A percentile compares a stretch with the other conserved stretches of the same genome.
phyloP scores from a whole-genome alignment of 306 rosid genomes.

The Lathyrus oleraceus region DNA sequence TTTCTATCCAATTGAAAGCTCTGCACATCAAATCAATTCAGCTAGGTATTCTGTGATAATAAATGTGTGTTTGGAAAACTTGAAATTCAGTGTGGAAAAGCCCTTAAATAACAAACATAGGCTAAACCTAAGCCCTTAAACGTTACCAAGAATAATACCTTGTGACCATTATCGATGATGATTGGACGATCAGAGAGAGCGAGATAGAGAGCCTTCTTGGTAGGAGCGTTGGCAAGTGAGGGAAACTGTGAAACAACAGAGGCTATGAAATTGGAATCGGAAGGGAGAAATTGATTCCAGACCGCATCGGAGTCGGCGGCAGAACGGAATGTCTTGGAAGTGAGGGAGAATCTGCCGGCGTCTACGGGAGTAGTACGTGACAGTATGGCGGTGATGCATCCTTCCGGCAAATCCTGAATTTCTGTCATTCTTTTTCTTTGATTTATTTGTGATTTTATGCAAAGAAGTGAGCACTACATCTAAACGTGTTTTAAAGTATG shows the following conservation, averaged over 20 bases:
- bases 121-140: no score
- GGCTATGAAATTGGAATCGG: not conserved
- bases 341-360: constrained; percentile 5
- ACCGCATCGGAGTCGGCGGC: constrained; percentile 25
- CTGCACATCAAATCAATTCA: no score
- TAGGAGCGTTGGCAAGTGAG: not conserved
- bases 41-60: no score
- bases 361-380: constrained; percentile 23
- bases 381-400: constrained; percentile 21
- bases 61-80: no score
- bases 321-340: constrained; percentile 24
- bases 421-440: not conserved
- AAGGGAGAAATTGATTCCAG: constrained; percentile 33
- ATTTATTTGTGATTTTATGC: not conserved
- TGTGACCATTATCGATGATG: constrained; percentile 23
- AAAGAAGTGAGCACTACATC: not conserved
- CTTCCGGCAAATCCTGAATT: constrained; percentile 14
- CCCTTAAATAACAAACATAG: no score
- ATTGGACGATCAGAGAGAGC: constrained; percentile 25
- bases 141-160: not conserved
- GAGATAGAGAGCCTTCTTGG: constrained; percentile 30
- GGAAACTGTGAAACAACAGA: constrained; percentile 16
- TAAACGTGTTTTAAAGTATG: no score
- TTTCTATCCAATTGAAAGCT: no score
- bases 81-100: no score